phyloP scores from a whole-genome alignment of 257 asterid genomes.

The Solanum bulbocastanum region DNA sequence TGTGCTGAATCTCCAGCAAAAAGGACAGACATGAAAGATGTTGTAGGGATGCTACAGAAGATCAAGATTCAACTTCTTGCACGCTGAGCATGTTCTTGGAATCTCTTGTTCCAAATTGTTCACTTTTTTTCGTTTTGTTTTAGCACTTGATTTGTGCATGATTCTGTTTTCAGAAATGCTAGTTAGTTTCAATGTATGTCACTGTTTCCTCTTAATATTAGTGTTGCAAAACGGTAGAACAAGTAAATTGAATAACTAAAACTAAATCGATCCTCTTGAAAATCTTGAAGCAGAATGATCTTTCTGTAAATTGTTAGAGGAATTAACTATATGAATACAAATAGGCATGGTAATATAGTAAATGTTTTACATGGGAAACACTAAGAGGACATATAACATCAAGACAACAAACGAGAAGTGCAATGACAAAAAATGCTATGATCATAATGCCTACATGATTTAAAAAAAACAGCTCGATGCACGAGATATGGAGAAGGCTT shows the following conservation, averaged over 20 bases:
- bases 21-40: not conserved
- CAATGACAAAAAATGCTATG: not conserved
- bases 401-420: not conserved
- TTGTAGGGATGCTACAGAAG: not conserved
- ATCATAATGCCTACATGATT: not conserved
- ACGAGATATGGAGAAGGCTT: not conserved
- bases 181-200: not conserved
- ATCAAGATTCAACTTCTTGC: not conserved
- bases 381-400: not conserved
- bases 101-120: too few relatives aligned
- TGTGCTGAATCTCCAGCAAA: not conserved
- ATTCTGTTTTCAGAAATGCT: not conserved
- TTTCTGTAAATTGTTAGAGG: not conserved
- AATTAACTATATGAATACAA: too few relatives aligned
- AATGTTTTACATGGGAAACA: not conserved
- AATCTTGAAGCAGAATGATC: not conserved
- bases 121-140: too few relatives aligned
- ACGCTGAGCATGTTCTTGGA: too few relatives aligned
- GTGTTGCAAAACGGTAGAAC: not conserved
- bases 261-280: not conserved
- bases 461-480: not conserved
- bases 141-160: not conserved
- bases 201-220: not conserved
- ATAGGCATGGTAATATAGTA: not conserved
- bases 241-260: not conserved